Evolutionary conservation across 352 stramenopile genomes (phyloP).

Genomic region (Pythium brachiatum): DNA sequence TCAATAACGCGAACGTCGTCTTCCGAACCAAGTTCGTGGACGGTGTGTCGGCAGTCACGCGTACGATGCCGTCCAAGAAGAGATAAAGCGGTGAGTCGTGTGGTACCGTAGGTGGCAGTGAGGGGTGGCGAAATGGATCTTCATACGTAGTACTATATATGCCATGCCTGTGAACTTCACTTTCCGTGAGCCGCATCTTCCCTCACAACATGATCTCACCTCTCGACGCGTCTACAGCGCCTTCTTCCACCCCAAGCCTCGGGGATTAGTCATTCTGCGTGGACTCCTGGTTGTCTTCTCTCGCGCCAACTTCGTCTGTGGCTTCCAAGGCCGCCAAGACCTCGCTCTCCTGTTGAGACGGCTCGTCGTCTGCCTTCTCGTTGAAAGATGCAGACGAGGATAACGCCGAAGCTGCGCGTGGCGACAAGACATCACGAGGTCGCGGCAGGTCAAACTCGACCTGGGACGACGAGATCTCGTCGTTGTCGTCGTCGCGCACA

Average conservation of each 20-base stretch:
- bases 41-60: constrained; percentile 97
- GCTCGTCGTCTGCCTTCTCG: neutral
- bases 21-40: constrained; percentile 99
- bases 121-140: neutral
- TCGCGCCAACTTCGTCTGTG: neutral
- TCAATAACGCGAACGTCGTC: constrained; percentile 99
- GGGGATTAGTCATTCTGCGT: neutral
- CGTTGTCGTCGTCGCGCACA: neutral
- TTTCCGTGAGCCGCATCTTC: neutral
- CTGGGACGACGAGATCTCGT: constrained; percentile 9
- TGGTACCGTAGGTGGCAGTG: neutral
- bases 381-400: constrained; percentile 3
- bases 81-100: constrained; percentile 27
- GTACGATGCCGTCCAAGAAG: constrained; percentile 84
- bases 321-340: neutral
- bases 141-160: constrained; percentile 3
- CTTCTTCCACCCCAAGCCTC: neutral
- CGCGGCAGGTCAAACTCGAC: constrained; percentile 19
- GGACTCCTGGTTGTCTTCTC: neutral
- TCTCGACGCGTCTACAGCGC: neutral
- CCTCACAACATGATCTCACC: neutral
- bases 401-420: neutral
- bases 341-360: neutral
- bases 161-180: neutral
- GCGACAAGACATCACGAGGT: neutral